Evolutionary conservation across 208 protist genomes (phyloP).

Genomic region (Crithidia brevicula): DNA sequence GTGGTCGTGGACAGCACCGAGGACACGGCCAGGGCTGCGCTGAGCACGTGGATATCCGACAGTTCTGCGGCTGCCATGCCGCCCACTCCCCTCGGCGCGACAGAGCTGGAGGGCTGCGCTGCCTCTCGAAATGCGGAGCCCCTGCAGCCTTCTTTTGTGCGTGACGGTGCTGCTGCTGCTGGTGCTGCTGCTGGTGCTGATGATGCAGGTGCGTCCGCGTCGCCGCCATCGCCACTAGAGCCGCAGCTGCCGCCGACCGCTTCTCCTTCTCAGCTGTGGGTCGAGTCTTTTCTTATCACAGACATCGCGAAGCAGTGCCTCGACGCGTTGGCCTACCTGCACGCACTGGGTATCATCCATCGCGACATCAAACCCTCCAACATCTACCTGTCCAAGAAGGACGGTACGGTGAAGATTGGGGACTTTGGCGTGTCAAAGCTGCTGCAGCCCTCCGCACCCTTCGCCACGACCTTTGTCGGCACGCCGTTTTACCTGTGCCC

Average conservation of each 20-base stretch:
- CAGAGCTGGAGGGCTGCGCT: not conserved
- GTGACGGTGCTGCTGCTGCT: not conserved
- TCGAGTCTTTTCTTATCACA: conserved; percentile 75
- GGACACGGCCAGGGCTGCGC: not conserved
- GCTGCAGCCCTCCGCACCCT: conserved; percentile 55
- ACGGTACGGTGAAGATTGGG: conserved; percentile 72
- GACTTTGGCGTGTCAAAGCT: conserved; percentile 92
- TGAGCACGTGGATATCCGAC: conserved; percentile 27
- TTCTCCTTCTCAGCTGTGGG: conserved; percentile 43
- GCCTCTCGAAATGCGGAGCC: not conserved
- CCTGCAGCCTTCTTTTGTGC: not conserved
- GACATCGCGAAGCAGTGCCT: conserved; percentile 83
- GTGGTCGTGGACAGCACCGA: not conserved
- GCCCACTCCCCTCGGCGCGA: conserved; percentile 26
- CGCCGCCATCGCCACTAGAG: not conserved
- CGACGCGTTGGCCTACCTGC: conserved; percentile 84
- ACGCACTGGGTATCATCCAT: conserved; percentile 84
- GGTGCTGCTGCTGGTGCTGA: not conserved
- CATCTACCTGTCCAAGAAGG: conserved; percentile 72
- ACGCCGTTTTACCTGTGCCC: conserved; percentile 92
- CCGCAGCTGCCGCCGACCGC: conserved; percentile 7
- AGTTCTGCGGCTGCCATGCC: conserved; percentile 15
- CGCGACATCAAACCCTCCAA: conserved; percentile 94
- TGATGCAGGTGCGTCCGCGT: not conserved
- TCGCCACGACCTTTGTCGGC: conserved; percentile 85